Evolutionary conservation across 805 yeast genomes (phyloP), one percentile per base, ranked within the genome.

Genomic region (Spencermartinsiella europaea): DNA sequence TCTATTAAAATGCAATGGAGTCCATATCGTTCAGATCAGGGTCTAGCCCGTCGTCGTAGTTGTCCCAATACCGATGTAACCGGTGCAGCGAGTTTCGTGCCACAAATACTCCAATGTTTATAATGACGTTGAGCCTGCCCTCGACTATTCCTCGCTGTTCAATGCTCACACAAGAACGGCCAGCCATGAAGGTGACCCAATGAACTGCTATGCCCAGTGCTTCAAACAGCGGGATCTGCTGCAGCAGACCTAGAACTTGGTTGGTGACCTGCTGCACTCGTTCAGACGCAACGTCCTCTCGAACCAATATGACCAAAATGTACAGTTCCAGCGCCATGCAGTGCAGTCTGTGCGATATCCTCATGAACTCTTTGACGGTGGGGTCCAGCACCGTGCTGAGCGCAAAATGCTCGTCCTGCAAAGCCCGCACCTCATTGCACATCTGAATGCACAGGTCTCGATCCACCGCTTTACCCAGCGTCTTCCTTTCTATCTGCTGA

Each of bases 11-110:
- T 12, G 49, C 52, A 19, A 49, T 44, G 16, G 50, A 48, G 28
- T 51, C 55, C 44, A 44, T 36, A 33, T 49, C 52, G 20, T 42
- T 46, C 12, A 33, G 19, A 10, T 40, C 48, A 7, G 31, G 31
- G 21, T 38, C 21, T 3, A 27, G 42, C 2, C 19, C 31, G 20
- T 42, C 36, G 34, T 49, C 54, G 31, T 45, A 35, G 25, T 22
- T 22, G 21, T 48, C 51, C 55, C 55, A 51, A 34, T 45, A 49
- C 12, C 46, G 22, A 17, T 40, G 50, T 14, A 51, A 43, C 20
- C 55, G 48, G 22, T 46, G 44, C 20, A 51, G 33, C 1, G 55
- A 48, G 38, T 51, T 51, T 14, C 50, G 48, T 12, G 55, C 52
- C 33, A 44, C 48, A 25, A 27, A 35, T 2, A 40, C 44, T 3